Percentiles rank a stretch among this genome's conserved stretches.
These are phyloP conservation scores for Apophysomyces trapeziformis DNA, from an alignment of 371 early-diverging fungal genomes.

Conservation along the genomic window DNA sequence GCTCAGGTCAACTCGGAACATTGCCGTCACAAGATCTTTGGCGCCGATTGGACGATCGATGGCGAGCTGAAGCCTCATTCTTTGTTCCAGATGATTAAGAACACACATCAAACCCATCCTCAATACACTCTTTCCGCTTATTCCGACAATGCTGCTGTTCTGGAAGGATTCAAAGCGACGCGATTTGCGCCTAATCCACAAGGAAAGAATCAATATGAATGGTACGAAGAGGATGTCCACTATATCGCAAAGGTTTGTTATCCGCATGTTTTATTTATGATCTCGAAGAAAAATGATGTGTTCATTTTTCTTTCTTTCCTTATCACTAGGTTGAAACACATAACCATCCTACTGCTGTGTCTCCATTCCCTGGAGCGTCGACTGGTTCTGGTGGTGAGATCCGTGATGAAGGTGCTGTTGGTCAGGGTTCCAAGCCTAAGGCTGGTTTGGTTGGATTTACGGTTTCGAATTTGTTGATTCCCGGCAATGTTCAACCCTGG, in stretches of 20 bases:
- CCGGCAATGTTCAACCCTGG: slow-evolving; percentile 92
- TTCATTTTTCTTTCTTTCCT: not conserved
- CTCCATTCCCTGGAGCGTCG: slow-evolving; percentile 96
- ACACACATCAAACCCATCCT: slow-evolving; percentile 86
- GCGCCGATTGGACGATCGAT: slow-evolving; percentile 95
- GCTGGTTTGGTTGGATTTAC: slow-evolving; percentile 95
- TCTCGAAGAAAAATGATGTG: not conserved
- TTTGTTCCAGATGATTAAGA: slow-evolving; percentile 92
- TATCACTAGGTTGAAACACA: slow-evolving; percentile 89
- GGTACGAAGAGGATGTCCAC: slow-evolving; percentile 74
- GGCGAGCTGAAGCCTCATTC: slow-evolving; percentile 77
- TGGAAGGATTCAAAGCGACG: slow-evolving; percentile 78
- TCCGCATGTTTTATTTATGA: not conserved
- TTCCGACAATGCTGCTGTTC: slow-evolving; percentile 96
- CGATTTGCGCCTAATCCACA: slow-evolving; percentile 61
- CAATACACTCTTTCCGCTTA: slow-evolving; percentile 91
- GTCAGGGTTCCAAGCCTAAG: slow-evolving; percentile 93
- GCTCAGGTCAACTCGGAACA: slow-evolving; percentile 99
- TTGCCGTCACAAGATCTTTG: slow-evolving; percentile 98
- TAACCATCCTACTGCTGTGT: slow-evolving; percentile 98
- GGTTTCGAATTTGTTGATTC: slow-evolving; percentile 90
- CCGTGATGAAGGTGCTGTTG: slow-evolving; percentile 97
- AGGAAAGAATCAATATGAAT: slow-evolving; percentile 49
- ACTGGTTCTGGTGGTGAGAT: slow-evolving; percentile 97
- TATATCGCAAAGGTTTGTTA: slow-evolving; percentile 77